Evolutionary conservation across 2,329 filamentous ascomycete species (phyloP).

Genomic region (Dendryphion nanum): DNA sequence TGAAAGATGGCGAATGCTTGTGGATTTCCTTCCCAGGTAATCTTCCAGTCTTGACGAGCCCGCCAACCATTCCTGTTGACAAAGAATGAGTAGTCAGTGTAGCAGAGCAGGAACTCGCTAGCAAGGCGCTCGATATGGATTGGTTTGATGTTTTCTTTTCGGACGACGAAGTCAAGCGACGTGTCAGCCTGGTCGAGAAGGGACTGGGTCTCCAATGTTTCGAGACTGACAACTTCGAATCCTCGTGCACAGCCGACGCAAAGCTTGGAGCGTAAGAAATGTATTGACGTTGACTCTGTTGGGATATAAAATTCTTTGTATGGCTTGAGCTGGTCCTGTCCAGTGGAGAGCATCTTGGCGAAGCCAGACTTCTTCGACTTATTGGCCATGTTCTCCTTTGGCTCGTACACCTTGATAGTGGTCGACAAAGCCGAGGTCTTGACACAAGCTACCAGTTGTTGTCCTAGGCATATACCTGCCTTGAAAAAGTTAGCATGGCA

Average conservation of each 20-base stretch:
- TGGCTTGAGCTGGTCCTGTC: slow-evolving; percentile 91
- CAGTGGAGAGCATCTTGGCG: slow-evolving; percentile 89
- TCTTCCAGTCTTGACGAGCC: slow-evolving; percentile 91
- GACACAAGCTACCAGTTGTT: slow-evolving; percentile 93
- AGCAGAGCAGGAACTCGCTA: slow-evolving; percentile 95
- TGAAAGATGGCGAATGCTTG: slow-evolving; percentile 92
- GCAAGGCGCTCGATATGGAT: slow-evolving; percentile 97
- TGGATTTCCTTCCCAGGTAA: slow-evolving; percentile 94
- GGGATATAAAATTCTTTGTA: slow-evolving; percentile 92
- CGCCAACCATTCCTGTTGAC: slow-evolving; percentile 98
- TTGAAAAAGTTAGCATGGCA: slow-evolving; percentile 99
- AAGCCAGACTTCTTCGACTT: slow-evolving; percentile 95
- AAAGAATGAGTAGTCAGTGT: slow-evolving; percentile 98
- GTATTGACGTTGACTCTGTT: slow-evolving; percentile 95
- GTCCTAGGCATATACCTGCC: slow-evolving; percentile 87
- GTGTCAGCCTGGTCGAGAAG: slow-evolving; percentile 97
- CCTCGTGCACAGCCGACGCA: slow-evolving; percentile 94
- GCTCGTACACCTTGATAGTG: slow-evolving; percentile 99
- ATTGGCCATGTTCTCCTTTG: slow-evolving; percentile 89
- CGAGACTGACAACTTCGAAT: slow-evolving; percentile 94
- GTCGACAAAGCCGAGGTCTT: slow-evolving; percentile 91
- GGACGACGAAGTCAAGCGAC: slow-evolving; percentile 92
- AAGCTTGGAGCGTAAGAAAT: slow-evolving; percentile 94
- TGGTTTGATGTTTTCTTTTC: slow-evolving; percentile 88
- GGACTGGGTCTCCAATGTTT: slow-evolving; percentile 97